Base-by-base conservation (phyloP, 2,329 filamentous ascomycete genomes). In the Pseudogymnoascus sp. region DNA sequence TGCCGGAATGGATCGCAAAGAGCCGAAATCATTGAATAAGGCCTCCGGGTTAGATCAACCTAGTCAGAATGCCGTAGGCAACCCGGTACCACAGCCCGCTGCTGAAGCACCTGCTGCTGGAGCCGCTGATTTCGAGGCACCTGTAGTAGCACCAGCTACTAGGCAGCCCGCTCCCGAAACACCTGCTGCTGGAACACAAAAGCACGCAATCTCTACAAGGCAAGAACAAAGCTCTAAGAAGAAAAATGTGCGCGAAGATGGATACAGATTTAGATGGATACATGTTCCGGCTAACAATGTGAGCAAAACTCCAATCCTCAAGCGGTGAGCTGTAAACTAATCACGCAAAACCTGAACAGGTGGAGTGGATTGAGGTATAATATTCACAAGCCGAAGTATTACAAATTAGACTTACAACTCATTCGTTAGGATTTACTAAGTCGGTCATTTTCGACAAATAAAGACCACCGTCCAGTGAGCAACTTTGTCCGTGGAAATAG, bases 401-500 rank as follows among this genome's bases (percentile, higher is more conserved):
- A 18, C 8, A 4, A n/a, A 12, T 33, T 6, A 11, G 18, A 31
- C 47, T 56, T 18, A 56, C 47, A 56, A 5, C 23, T 33, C 47
- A 16, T 31, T 56, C 12, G 16, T 18, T 33, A 56, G 50, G 50
- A 56, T 31, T 33, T 56, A 56, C n/a, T 56, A 31, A 33, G 50
- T 56, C 50, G 50, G n/a, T 56, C 50, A 12, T 56, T 56, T 33
- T 33, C 28, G n/a, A 56, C 50, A 56, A 56, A 56, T 56, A 33
- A 6, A 18, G 28, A 33, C 12, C 50, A 56, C 28, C 25, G 50
- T 12, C 50, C 28, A 11, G 50, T 56, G n/a, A 56, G 50, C 25
- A 56, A 18, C 8, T 56, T 56, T 33, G 50, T 56, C 28, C 50
- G 50, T 33, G 10, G 28, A 18, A 56, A 33, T 7, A 56, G 28